Base-by-base conservation (phyloP, 2,329 filamentous ascomycete genomes). In the Cercospora nicotianae region DNA sequence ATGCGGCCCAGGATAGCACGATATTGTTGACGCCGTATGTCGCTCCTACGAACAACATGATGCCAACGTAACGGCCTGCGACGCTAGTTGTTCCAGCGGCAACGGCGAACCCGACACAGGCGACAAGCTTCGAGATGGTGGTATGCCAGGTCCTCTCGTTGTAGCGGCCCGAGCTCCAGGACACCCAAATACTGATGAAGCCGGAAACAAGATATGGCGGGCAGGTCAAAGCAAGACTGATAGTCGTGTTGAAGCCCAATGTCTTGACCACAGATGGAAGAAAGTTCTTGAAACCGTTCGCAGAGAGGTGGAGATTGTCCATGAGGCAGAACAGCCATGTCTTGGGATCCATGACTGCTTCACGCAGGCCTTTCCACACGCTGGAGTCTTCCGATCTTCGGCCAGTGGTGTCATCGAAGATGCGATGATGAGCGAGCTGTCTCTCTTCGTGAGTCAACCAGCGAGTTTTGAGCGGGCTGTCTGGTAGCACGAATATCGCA, bases 1-100 rank as follows among this genome's bases (percentile, higher is more conserved):
- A 77, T 1, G 79, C 79, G 1, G 80, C 79, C 81, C 81, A 83
- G 36, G 36, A 42, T n/a, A 42, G 36, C 16, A 42, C 36, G 13
- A 42, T 42, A 7, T 42, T 42, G 16, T 42, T 42, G 36, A 42
- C 36, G 16, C 36, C 36, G 36, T 42, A 42, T 9, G 36, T 42
- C 6, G 36, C 36, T n/a, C 36, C 36, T 8, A 42, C 36, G 6
- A 42, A 42, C 36, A 42, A n/a, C 36, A 42, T 42, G 36, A 42
- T 42, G 16, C 36, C 36, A 42, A 42, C 36, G 36, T 42, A 42
- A 42, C 36, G 36, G 3, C 36, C 36, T n/a, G 36, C 36, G 16
- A 42, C 36, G 16, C 36, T 42, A 42, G 36, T 42, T 16, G 36
- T 42, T 42, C 36, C 36, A 42, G 36, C 36, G 16, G 36, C 36